phyloP scores from a whole-genome alignment of 2,329 filamentous ascomycete genomes.

The Phialocephala subalpina region DNA sequence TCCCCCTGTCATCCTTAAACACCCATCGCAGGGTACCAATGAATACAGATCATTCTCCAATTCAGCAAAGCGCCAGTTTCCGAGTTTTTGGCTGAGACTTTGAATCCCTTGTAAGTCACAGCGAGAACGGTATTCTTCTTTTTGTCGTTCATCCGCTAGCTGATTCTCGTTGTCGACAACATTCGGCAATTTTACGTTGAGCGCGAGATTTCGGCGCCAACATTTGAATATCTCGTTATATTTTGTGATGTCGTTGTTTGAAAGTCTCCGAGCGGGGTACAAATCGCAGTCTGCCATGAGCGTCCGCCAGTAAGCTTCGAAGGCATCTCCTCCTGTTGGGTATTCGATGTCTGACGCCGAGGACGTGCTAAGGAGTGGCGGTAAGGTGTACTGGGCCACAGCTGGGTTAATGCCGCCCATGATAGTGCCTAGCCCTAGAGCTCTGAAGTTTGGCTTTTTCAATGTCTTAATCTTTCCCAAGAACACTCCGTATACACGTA shows the following conservation, averaged over 20 bases:
- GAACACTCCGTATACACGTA: not conserved
- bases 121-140: not conserved
- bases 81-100: not conserved
- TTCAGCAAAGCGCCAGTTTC: not conserved
- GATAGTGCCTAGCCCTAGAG: not conserved
- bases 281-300: not conserved
- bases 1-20: not conserved
- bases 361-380: not conserved
- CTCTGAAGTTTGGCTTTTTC: not conserved
- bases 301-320: constrained; percentile 8
- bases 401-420: not conserved
- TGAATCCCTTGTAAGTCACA: not conserved
- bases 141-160: not conserved
- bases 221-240: not conserved
- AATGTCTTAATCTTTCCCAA: not conserved
- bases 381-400: not conserved
- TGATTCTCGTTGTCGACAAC: not conserved
- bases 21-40: not conserved
- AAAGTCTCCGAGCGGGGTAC: not conserved
- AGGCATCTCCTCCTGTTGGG: not conserved
- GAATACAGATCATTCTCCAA: not conserved
- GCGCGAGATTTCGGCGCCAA: not conserved
- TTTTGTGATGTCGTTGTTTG: not conserved
- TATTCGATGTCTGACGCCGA: not conserved
- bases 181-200: not conserved